Evolutionary conservation across 225 moss, liverwort and hornwort genomes (phyloP), one percentile per base, ranked within the genome.

Genomic region (Pseudoscleropodium purum): DNA sequence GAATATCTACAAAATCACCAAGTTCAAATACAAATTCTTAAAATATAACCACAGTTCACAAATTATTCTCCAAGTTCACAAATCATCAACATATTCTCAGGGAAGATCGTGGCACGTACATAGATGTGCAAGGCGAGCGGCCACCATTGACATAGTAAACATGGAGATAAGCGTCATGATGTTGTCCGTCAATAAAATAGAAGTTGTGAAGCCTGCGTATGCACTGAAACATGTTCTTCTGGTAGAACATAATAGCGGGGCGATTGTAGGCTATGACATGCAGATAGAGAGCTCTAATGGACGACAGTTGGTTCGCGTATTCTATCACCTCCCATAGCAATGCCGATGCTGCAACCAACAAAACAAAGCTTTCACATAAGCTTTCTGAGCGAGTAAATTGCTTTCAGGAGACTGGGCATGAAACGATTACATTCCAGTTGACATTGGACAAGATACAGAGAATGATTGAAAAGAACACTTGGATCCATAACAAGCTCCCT

Each of bases 171-270:
- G 97, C 96, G 89, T 98, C 98, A 75, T 98, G 95, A 84, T 96
- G 92, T 52, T 89, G 95, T 37, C 96, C 96, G 61, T 96, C 95
- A 90, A 97, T 97, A 90, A 91, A 92, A 86, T 96, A 98, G 80
- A 98, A 98, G 91, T 95, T 94, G 76, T 92, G 94, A 75, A 98
- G 96, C 93, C 91, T 97, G 84, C 96, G 91, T 93, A 96, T 85
- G 93, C 96, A 97, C 84, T 93, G 95, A 90, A 98, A 98, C 87
- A 93, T 95, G 90, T 99, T 99, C 90, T 97, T 99, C 92, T 97
- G 95, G 89, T 99, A 99, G 88, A 99, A 99, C 89, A 92, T 95
- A 79, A 99, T 99, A 14, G 99, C 99, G n/a, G 97, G 95, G 84
- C 91, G 94, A 87, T 99, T 99, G 91, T 99, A 97, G 45, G 95